phyloP scores from a whole-genome alignment of 192 early-diverging fungal genomes.

The Mortierella claussenii region DNA sequence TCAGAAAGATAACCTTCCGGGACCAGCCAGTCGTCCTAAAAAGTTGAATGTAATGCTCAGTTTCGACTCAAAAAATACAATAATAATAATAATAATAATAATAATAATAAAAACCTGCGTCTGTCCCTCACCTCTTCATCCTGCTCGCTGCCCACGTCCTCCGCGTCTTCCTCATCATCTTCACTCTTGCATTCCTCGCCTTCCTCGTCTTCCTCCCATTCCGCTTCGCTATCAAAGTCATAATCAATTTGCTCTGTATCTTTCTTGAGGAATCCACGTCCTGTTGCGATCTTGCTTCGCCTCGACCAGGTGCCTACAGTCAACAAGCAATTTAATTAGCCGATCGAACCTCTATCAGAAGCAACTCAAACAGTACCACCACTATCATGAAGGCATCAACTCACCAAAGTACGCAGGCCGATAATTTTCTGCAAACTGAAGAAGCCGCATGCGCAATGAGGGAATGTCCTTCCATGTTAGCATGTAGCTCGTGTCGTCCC shows the following conservation, averaged over 20 bases:
- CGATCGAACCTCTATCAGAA: not conserved
- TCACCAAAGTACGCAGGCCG: conserved; percentile 82
- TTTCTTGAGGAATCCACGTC: conserved; percentile 68
- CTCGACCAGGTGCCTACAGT: conserved; percentile 81
- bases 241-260: conserved; percentile 80
- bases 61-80: no score
- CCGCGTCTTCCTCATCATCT: conserved; percentile 82
- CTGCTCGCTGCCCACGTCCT: conserved; percentile 60
- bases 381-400: not conserved
- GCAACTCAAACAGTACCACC: no score
- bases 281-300: conserved; percentile 60
- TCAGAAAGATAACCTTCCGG: conserved; percentile 90
- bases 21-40: conserved; percentile 81
- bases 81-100: not conserved
- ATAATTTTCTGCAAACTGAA: conserved; percentile 77
- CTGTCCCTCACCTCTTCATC: conserved; percentile 59
- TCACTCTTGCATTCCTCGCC: conserved; percentile 87
- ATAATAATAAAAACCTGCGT: not conserved
- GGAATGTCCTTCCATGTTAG: conserved; percentile 52
- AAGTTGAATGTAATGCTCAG: no score
- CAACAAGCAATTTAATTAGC: conserved; percentile 2
- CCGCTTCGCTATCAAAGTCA: conserved; percentile 88
- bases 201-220: conserved; percentile 92
- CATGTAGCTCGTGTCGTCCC: conserved; percentile 20
- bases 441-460: conserved; percentile 64